Percentiles rank a stretch among this genome's conserved stretches.
These are phyloP conservation scores for Raffaelea albimanens DNA, from an alignment of 2,329 filamentous ascomycete species.

Conservation along the genomic window DNA sequence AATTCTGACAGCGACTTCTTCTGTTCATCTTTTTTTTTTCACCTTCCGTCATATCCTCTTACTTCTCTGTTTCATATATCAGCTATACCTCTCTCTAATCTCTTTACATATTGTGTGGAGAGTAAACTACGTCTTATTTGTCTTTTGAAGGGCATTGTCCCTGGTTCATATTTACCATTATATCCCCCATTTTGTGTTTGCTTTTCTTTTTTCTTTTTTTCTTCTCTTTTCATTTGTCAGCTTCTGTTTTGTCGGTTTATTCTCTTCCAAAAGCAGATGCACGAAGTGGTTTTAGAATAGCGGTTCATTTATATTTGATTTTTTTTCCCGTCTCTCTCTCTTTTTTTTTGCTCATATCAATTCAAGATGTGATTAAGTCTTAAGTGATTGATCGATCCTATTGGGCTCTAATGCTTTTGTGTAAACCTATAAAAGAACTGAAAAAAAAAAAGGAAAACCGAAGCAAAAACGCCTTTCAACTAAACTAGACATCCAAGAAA, in stretches of 20 bases:
- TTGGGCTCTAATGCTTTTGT: too few relatives aligned
- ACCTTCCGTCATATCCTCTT: not conserved
- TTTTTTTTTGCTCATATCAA: too few relatives aligned
- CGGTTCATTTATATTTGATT: not conserved
- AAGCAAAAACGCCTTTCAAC: not conserved
- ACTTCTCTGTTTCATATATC: not conserved
- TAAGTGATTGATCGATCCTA: too few relatives aligned
- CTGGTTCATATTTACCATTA: not conserved
- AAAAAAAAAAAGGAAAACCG: not conserved
- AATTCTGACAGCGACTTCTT: not conserved
- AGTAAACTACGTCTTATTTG: too few relatives aligned
- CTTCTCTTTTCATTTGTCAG: not conserved
- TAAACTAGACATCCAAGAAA: not conserved
- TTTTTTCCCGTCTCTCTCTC: not conserved
- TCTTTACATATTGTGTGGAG: too few relatives aligned
- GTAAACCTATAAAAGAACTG: not conserved
- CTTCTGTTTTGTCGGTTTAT: not conserved
- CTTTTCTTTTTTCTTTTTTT: not conserved
- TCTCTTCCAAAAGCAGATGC: not conserved
- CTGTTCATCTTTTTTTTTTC: not conserved
- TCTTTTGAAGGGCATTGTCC: too few relatives aligned
- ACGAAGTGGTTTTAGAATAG: not conserved
- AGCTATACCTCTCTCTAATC: not conserved
- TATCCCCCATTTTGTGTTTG: not conserved
- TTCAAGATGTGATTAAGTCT: too few relatives aligned